Conservation (phyloP, 257 asterid genomes). For the Salvia miltiorrhiza region DNA sequence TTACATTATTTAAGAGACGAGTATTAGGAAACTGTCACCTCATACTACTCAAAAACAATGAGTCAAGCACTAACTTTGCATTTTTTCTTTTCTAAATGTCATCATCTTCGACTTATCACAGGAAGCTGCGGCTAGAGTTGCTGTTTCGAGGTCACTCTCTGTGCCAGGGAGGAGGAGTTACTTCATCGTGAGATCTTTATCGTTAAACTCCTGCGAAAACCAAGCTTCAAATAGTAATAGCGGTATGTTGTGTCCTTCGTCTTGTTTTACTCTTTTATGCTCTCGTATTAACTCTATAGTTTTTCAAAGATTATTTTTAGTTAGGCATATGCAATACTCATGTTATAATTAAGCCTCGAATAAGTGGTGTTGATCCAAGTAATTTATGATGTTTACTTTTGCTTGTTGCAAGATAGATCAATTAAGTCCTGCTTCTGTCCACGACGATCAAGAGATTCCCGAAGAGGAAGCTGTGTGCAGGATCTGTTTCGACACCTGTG, state of each 20-base stretch:
- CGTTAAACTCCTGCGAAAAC: conserved; percentile 51
- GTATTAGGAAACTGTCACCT: not conserved
- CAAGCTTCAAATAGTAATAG: conserved; percentile 42
- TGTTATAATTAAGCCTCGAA: not conserved
- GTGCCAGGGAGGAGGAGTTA: conserved; percentile 58
- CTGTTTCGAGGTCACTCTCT: conserved; percentile 85
- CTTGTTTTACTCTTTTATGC: not conserved
- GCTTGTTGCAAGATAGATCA: conserved; percentile 47
- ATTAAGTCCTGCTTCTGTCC: conserved; percentile 53
- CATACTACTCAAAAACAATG: not conserved
- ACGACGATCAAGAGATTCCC: conserved; percentile 85
- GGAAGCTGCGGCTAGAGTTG: conserved; percentile 40
- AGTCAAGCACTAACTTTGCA: not conserved
- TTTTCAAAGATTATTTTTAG: too few species aligned
- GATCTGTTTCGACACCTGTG: conserved; percentile 81
- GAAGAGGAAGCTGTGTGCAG: conserved; percentile 98
- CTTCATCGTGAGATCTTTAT: conserved; percentile 70
- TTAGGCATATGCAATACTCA: not conserved
- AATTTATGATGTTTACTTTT: conserved; percentile 6
- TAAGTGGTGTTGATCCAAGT: not conserved
- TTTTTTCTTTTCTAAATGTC: not conserved
- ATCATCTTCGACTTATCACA: conserved; percentile 24
- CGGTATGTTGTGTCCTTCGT: conserved; percentile 48
- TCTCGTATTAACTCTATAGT: conserved; percentile 11
- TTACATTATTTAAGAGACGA: not conserved